Evolutionary conservation across 345 rosid genomes (phyloP), one percentile per base, ranked within the genome.

Genomic region (Excoecaria cochinchinensis): DNA sequence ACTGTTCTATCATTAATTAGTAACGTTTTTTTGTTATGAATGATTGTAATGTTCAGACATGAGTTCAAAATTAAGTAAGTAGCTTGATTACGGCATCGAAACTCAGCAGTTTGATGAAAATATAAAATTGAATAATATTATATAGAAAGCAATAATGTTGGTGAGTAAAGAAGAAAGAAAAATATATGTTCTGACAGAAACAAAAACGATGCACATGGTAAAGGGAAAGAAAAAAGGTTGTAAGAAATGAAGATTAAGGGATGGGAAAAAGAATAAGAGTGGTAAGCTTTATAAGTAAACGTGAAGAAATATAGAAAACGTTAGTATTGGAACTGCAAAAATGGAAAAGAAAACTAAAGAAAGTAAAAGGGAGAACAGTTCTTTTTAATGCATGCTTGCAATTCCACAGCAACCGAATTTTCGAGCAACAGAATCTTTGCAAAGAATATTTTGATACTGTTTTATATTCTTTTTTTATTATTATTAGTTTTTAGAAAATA

Each of bases 251-350:
- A 56, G 8, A 19, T n/a, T 19, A 19, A 19, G 60, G 60, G 24
- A 56, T 56, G 60, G 60, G 60, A n/a, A 56, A 56, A 56, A 56
- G 60, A 56, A 56, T 19, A 31, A 31, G 44, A 63, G 68, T 60
- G 65, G 39, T 11, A 56, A 56, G 60, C 60, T 56, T 56, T 53
- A 51, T n/a, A 6, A 40, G 7, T 40, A 22, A 39, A 67, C 3
- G 55, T 67, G 16, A 67, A 44, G 38, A 67, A 17, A 21, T 1
- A n/a, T 12, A 46, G 11, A 67, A 52, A 47, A 6, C 48, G 39
- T 67, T 47, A 12, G 39, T 50, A 50, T 69, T 69, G 72, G 72
- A 69, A 69, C 50, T 50, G 44, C 72, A 42, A 50, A 69, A 31
- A 50, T 25, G 21, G n/a, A 69, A 50, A 50, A 22, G 6, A 69